A percentile compares a stretch with the other conserved stretches of the same genome.
These are phyloP conservation scores for Aspergillus melleus DNA, from an alignment of 2,329 filamentous ascomycete genomes.

Conservation along the genomic window DNA sequence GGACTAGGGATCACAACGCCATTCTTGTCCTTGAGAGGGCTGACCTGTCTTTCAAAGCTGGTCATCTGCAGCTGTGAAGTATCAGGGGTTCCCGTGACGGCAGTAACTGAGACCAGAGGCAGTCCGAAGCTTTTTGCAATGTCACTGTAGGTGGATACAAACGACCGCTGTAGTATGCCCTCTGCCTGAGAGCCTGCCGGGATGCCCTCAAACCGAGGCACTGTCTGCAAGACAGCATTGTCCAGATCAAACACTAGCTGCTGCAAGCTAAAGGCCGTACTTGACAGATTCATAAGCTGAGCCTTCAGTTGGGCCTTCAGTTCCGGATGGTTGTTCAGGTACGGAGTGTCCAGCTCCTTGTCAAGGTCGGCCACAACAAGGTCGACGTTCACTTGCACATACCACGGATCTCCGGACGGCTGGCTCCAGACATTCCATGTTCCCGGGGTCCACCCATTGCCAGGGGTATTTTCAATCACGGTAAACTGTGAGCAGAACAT, in stretches of 20 bases:
- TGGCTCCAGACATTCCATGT: constrained; percentile 3
- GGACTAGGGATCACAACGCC: background rate
- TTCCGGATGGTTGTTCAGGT: constrained; percentile 4
- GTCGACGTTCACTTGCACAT: background rate
- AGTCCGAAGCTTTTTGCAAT: background rate
- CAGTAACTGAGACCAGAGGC: constrained; percentile 4
- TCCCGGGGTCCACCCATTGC: background rate
- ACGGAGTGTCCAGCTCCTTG: constrained; percentile 3
- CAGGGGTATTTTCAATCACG: background rate
- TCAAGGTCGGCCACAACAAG: constrained; percentile 1
- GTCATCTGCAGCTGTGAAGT: constrained; percentile 2
- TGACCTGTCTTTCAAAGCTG: constrained; percentile 3
- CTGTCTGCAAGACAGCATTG: constrained; percentile 1
- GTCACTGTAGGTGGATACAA: background rate
- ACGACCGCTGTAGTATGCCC: background rate
- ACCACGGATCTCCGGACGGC: constrained; percentile 2
- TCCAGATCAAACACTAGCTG: constrained; percentile 9
- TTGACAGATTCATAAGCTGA: constrained; percentile 5
- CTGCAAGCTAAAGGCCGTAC: constrained; percentile 11
- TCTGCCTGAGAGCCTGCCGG: background rate
- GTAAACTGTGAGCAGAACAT: constrained; percentile 3
- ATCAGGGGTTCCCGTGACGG: background rate
- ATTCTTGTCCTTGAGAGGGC: background rate
- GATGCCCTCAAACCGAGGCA: background rate
- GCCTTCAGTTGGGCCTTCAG: background rate